Conservation (phyloP, 768 basidiomycete genomes). For the Tulasnella sp. region DNA sequence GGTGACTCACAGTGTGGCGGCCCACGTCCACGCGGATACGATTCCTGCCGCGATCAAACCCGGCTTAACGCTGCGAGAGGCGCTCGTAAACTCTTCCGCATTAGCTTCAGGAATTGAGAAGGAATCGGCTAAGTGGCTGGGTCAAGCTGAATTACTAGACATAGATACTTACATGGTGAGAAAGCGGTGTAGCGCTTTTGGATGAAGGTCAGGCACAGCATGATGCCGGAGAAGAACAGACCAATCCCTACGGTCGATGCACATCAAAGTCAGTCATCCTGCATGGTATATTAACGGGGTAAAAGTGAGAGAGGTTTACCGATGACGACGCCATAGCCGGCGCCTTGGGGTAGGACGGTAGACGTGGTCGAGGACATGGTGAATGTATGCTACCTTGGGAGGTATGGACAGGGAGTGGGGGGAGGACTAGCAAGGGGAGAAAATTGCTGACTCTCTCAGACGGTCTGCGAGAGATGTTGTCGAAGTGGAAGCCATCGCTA, state of each 20-base stretch:
- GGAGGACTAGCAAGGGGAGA: not conserved
- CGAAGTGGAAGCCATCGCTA: too few species aligned
- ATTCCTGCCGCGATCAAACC: constrained; percentile 89
- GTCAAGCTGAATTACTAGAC: not conserved
- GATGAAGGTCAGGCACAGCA: constrained; percentile 64
- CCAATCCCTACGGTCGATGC: constrained; percentile 56
- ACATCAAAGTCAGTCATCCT: not conserved
- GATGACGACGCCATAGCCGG: constrained; percentile 74
- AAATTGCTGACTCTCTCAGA: too few species aligned
- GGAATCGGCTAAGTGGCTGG: constrained; percentile 45
- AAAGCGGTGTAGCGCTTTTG: constrained; percentile 77
- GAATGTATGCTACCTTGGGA: not conserved
- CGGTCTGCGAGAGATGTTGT: too few species aligned
- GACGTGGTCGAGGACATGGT: constrained; percentile 11
- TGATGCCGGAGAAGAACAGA: constrained; percentile 74
- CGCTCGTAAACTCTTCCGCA: constrained; percentile 55
- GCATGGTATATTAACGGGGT: not conserved
- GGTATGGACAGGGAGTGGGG: constrained; percentile 1
- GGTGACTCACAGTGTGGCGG: constrained; percentile 49
- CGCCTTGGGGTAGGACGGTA: constrained; percentile 54
- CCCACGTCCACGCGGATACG: constrained; percentile 78
- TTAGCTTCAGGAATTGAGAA: constrained; percentile 3
- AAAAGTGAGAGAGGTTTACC: constrained; percentile 29
- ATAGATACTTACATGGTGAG: constrained; percentile 38
- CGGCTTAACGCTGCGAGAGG: constrained; percentile 75